These are phyloP conservation scores for Xylaria sp. DNA, from an alignment of 2,329 filamentous ascomycete genomes.

Conservation along the genomic window DNA sequence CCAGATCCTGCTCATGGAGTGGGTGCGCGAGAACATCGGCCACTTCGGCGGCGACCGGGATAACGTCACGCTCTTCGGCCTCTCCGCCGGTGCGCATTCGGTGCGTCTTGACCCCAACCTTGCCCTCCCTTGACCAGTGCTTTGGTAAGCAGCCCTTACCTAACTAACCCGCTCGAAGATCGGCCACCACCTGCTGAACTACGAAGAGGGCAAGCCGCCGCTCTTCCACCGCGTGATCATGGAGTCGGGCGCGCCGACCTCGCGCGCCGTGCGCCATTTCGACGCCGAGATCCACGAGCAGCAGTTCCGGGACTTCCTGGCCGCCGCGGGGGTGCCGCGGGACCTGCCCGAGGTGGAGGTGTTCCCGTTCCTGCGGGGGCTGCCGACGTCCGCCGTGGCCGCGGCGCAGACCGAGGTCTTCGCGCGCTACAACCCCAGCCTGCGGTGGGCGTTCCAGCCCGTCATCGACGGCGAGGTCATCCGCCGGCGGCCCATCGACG, in stretches of 20 bases:
- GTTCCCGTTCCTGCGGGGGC: constrained; percentile 47
- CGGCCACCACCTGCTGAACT: constrained; percentile 56
- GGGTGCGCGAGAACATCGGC: constrained; percentile 57
- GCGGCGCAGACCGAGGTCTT: constrained; percentile 41
- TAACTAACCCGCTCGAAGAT: constrained; percentile 42
- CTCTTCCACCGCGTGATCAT: constrained; percentile 43
- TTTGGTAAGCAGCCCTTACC: constrained; percentile 7
- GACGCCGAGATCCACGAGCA: constrained; percentile 53
- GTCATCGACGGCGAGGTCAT: constrained; percentile 44
- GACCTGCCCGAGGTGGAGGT: constrained; percentile 47
- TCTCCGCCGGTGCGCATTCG: constrained; percentile 55
- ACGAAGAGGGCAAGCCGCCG: constrained; percentile 40
- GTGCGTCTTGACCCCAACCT: no score
- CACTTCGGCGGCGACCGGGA: constrained; percentile 55
- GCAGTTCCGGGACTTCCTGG: constrained; percentile 51
- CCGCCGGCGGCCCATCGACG: constrained; percentile 31
- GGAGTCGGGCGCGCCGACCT: constrained; percentile 44
- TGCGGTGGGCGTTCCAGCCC: constrained; percentile 57
- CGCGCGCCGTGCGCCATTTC: constrained; percentile 43
- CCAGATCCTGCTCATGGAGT: constrained; percentile 53
- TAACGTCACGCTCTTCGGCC: constrained; percentile 53
- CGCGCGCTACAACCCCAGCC: constrained; percentile 38
- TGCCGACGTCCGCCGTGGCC: constrained; percentile 36
- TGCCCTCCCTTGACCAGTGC: background rate
- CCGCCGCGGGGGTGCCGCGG: constrained; percentile 49